Base-by-base conservation (phyloP, 768 basidiomycete genomes). In the Collybiopsis confluens region DNA sequence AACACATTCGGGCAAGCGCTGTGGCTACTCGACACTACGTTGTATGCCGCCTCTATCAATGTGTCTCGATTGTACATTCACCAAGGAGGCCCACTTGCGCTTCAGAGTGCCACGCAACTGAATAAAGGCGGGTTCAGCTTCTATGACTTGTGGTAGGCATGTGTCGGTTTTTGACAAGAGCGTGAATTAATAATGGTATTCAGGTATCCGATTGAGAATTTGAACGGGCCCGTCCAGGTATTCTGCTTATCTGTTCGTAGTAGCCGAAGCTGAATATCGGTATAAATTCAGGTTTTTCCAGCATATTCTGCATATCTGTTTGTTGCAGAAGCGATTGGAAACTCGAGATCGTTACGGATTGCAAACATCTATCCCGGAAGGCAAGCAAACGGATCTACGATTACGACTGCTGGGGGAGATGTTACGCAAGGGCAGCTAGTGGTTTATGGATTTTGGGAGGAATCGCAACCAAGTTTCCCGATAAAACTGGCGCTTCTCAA, bases 1-100 rank as follows among this genome's bases (percentile, higher is more conserved):
- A 77, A 80, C 56, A 80, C 80, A 2, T 79, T 81, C 52, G 79
- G 80, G 23, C 80, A 81, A 55, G 74, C 78, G 13, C 65, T 81
- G 28, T 80, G 79, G 79, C 65, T 81, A 45, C 65, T 78, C 23
- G 70, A 78, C 54, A 77, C 74, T 1, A 76, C 70, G 2, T 59
- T 79, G 4, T 77, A 79, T 58, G 75, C 73, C 8, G 75, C 77
- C 0, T 76, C 77, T 8, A 62, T 80, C 37, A 79, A 81, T 52
- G 65, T 80, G 36, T 78, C 78, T 27, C 80, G 79, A 28, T 47
- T 82, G 44, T 80, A 78, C 50, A 69, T 77, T n/a, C 79, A 81
- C 55, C 79, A 80, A 67, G 79, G 80, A 7, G 79, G 76, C 1
- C 78, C 79, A 2, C 68, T 79, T 23, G 75, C 77, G 4, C 60